Evolutionary conservation across 805 yeast species (phyloP).

Genomic region (Yamadazyma philogaea): DNA sequence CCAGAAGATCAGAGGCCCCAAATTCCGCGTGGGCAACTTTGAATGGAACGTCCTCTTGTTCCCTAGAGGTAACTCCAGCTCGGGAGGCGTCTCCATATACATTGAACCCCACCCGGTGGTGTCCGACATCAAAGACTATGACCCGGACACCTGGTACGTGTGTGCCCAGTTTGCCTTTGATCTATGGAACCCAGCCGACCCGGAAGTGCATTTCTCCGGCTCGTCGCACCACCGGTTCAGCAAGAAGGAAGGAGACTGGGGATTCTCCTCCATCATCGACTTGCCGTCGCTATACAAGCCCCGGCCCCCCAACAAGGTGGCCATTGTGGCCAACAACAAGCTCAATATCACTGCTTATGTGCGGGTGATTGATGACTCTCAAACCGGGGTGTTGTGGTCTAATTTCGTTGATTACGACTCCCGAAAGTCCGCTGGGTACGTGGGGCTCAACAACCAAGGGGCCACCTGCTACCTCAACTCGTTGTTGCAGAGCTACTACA

Average conservation of each 20-base stretch:
- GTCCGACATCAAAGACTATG: constrained; percentile 19
- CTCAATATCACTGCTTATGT: constrained; percentile 76
- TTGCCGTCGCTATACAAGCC: constrained; percentile 24
- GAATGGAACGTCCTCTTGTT: constrained; percentile 72
- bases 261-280: constrained; percentile 77
- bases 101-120: constrained; percentile 64
- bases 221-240: constrained; percentile 77
- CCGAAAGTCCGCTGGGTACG: constrained; percentile 81
- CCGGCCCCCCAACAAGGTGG: constrained; percentile 17
- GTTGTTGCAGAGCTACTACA: constrained; percentile 82
- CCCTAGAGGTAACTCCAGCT: constrained; percentile 68
- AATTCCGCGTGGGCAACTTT: constrained; percentile 56
- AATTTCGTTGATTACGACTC: constrained; percentile 82
- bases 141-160: constrained; percentile 65
- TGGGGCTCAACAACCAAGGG: constrained; percentile 93
- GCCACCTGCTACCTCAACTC: constrained; percentile 98
- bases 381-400: constrained; percentile 94
- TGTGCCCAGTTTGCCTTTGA: constrained; percentile 89
- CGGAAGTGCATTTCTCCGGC: constrained; percentile 55
- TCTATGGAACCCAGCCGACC: constrained; percentile 76
- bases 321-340: constrained; percentile 50
- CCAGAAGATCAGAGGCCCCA: constrained; percentile 45
- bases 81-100: constrained; percentile 61
- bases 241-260: constrained; percentile 87
- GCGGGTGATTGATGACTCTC: constrained; percentile 72